Base-by-base conservation (phyloP, 73 alveolate species). In the Urostyla sp. region DNA sequence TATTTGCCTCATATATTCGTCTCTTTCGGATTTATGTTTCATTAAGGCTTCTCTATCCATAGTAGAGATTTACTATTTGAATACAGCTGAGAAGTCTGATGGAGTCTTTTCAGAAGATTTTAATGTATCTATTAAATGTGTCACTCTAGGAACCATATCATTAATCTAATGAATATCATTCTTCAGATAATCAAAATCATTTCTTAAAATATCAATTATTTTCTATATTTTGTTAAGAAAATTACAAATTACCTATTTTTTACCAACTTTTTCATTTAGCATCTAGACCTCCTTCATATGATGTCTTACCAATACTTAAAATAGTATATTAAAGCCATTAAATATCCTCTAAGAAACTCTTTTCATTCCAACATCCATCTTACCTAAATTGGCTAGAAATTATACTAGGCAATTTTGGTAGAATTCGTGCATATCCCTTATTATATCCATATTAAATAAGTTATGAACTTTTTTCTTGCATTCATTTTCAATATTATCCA, bases 401-500 rank as follows among this genome's bases (percentile, higher is more conserved):
- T 36, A 40, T 6, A 44, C 44, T 13, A 63, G 44, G 60, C 79
- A 63, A 5, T 40, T 63, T 32, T 63, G 53, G 44, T 63, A 63
- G 53, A 63, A 63, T 1, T 63, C 58, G 10, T 63, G 60, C 21
- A 63, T 43, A 6, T 63, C 45, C 50, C 44, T 63, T 1, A 63
- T 63, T 2, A 63, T 63, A 37, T 43, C 60, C 79, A 63, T 63
- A 15, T 34, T 34, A 2, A 63, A 20, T 15, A 18, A 10, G 28
- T 15, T 40, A 0, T 37, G n/a, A 36, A n/a, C 10, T 40, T 63
- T 63, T 24, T 63, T 63, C 45, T 34, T 36, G 1, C 37, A 26
- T 23, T 63, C 79, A 20, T 34, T 26, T 32, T 63, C 79, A 2
- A 63, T 50, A 5, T 57, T 43, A 40, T 63, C 79, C 79, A 63